Evolutionary conservation across 1,139 yeast genomes (phyloP).

Genomic region (Zhuliangozyma blackwelliae): DNA sequence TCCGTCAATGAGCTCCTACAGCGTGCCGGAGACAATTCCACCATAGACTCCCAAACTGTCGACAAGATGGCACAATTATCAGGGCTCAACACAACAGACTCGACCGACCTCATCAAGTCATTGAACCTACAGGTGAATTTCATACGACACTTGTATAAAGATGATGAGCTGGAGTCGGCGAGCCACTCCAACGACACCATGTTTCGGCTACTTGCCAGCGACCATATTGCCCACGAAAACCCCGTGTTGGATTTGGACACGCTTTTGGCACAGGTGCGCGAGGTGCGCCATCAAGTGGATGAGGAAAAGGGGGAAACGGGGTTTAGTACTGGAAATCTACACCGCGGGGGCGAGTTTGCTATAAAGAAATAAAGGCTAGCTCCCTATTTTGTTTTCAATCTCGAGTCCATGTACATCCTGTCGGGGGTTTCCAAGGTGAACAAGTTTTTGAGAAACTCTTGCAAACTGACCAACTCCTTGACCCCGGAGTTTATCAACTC

Average conservation of each 20-base stretch:
- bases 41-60: constrained; percentile 17
- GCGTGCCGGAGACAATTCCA: neutral
- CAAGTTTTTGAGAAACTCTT: constrained; percentile 62
- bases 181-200: constrained; percentile 17
- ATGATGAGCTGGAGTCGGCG: constrained; percentile 12
- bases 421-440: constrained; percentile 72
- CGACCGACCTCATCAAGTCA: constrained; percentile 21
- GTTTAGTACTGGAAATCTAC: constrained; percentile 6
- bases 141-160: constrained; percentile 38
- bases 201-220: constrained; percentile 34
- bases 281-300: constrained; percentile 15
- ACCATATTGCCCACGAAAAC: constrained; percentile 20
- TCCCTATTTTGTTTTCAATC: constrained; percentile 19
- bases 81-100: constrained; percentile 28
- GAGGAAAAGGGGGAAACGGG: constrained; percentile 27
- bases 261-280: constrained; percentile 19
- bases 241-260: constrained; percentile 20
- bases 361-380: neutral
- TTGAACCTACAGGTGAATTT: constrained; percentile 45
- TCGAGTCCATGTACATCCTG: constrained; percentile 73
- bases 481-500: constrained; percentile 67
- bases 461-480: constrained; percentile 56
- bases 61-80: constrained; percentile 39
- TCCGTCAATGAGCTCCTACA: constrained; percentile 20
- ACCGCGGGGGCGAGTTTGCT: constrained; percentile 3